Conservation (phyloP, 208 protist genomes). For the Crithidia acanthocephali region DNA sequence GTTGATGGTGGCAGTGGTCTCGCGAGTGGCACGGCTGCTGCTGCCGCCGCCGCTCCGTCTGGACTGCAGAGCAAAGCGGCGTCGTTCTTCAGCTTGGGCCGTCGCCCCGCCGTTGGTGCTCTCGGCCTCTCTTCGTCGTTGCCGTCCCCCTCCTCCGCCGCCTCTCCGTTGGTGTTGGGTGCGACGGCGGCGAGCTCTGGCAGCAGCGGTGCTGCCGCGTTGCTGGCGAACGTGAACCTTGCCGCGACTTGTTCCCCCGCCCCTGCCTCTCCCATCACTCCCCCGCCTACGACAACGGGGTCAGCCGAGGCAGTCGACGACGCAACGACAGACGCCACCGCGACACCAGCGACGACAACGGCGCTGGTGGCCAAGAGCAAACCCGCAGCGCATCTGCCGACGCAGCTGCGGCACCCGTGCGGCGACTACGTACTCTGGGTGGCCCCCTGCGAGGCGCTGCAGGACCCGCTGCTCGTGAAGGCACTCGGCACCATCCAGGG, state of each 20-base stretch:
- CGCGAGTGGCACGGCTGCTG: too few relatives aligned
- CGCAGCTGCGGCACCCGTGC: conserved; percentile 20
- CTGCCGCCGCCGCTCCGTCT: not conserved
- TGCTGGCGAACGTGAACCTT: conserved; percentile 32
- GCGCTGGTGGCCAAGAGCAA: not conserved
- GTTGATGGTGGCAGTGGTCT: not conserved
- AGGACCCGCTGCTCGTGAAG: conserved; percentile 34
- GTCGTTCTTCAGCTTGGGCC: conserved; percentile 65
- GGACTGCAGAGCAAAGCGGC: conserved; percentile 39
- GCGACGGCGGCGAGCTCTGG: not conserved
- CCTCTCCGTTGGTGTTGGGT: not conserved
- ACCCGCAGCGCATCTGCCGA: not conserved
- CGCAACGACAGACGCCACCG: not conserved
- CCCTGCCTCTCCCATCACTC: not conserved
- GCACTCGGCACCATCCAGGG: conserved; percentile 48
- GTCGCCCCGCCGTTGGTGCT: conserved; percentile 13
- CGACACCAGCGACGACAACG: not conserved
- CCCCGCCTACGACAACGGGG: not conserved
- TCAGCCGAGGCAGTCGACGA: not conserved
- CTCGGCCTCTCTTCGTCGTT: not conserved
- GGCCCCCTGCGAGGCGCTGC: conserved; percentile 32
- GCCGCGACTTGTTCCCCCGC: not conserved
- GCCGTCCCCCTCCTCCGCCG: not conserved
- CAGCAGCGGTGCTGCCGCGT: conserved; percentile 47
- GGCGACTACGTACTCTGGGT: conserved; percentile 38